Conservation (phyloP, 495 filamentous ascomycete genomes). For the Physcia stellaris region DNA sequence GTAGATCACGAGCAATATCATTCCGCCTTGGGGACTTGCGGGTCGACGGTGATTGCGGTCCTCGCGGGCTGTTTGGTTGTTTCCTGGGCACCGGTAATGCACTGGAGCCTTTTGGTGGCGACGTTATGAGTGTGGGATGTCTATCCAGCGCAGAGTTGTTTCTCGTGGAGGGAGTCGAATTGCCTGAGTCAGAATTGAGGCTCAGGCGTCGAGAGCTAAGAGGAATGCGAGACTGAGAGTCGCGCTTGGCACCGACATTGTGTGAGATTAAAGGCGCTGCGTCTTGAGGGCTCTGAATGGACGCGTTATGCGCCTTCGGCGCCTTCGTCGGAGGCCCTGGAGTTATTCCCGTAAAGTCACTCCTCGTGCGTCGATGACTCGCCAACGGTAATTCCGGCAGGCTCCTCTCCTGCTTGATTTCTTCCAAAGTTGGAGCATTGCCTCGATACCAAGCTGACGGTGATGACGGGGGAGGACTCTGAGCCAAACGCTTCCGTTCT, state of each 20-base stretch:
- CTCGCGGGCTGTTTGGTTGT: no score
- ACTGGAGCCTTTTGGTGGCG: slow-evolving; percentile 33
- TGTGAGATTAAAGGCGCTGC: no score
- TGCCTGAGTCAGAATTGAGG: slow-evolving; percentile 32
- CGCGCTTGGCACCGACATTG: no score
- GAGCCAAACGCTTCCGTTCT: slow-evolving; percentile 18
- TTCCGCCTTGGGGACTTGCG: slow-evolving; percentile 22
- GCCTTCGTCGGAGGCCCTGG: slow-evolving; percentile 3
- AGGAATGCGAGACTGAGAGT: slow-evolving; percentile 46
- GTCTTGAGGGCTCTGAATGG: background rate
- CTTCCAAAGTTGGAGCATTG: slow-evolving; percentile 32
- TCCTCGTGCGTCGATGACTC: slow-evolving; percentile 34
- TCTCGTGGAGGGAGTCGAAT: slow-evolving; percentile 29
- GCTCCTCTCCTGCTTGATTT: slow-evolving; percentile 23
- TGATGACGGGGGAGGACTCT: slow-evolving; percentile 32
- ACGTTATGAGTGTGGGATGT: slow-evolving; percentile 20
- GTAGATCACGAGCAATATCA: slow-evolving; percentile 19
- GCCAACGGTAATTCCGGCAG: slow-evolving; percentile 13
- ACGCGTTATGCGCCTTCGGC: background rate
- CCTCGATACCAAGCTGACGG: slow-evolving; percentile 44
- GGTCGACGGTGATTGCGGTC: slow-evolving; percentile 22
- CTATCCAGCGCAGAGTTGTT: slow-evolving; percentile 29
- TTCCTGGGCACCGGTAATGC: slow-evolving; percentile 30
- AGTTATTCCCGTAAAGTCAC: slow-evolving; percentile 23
- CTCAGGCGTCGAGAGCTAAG: slow-evolving; percentile 35